Conservation (phyloP, 2,329 filamentous ascomycete species). For the Chrysoporthe deuterocubensis region DNA sequence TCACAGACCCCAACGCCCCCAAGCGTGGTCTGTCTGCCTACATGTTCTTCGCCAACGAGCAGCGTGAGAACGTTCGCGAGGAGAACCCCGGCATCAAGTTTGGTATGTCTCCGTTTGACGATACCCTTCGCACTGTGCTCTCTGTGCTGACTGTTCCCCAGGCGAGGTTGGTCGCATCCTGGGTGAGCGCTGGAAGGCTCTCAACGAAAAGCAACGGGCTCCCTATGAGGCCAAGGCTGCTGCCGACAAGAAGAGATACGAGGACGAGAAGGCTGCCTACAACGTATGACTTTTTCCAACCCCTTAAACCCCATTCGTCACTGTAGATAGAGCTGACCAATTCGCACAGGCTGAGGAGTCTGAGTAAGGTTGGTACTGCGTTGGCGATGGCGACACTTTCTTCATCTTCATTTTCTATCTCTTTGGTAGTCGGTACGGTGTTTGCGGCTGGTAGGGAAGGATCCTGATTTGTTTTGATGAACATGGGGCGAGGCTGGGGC, state of each 20-base stretch:
- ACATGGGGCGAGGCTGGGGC: constrained; percentile 12
- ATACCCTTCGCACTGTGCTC: background rate
- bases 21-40: constrained; percentile 99
- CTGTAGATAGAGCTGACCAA: constrained; percentile 35
- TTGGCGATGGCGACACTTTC: constrained; percentile 28
- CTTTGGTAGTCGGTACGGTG: constrained; percentile 23
- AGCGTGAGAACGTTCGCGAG: constrained; percentile 96
- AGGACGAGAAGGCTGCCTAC: constrained; percentile 96
- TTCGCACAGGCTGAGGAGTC: constrained; percentile 60
- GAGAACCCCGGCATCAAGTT: constrained; percentile 98
- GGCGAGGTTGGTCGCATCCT: constrained; percentile 97
- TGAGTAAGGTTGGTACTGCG: constrained; percentile 32
- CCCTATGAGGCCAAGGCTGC: constrained; percentile 98
- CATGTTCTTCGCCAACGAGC: constrained; percentile 99
- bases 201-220: constrained; percentile 87
- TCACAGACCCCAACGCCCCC: constrained; percentile 88
- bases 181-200: constrained; percentile 97
- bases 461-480: constrained; percentile 24
- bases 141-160: constrained; percentile 40
- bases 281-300: constrained; percentile 62
- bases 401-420: constrained; percentile 22
- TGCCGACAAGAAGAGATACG: constrained; percentile 98
- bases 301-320: constrained; percentile 15
- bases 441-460: constrained; percentile 23
- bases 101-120: constrained; percentile 57